phyloP scores from a whole-genome alignment of 2,329 filamentous ascomycete species.

The Sporothrix schenckii region DNA sequence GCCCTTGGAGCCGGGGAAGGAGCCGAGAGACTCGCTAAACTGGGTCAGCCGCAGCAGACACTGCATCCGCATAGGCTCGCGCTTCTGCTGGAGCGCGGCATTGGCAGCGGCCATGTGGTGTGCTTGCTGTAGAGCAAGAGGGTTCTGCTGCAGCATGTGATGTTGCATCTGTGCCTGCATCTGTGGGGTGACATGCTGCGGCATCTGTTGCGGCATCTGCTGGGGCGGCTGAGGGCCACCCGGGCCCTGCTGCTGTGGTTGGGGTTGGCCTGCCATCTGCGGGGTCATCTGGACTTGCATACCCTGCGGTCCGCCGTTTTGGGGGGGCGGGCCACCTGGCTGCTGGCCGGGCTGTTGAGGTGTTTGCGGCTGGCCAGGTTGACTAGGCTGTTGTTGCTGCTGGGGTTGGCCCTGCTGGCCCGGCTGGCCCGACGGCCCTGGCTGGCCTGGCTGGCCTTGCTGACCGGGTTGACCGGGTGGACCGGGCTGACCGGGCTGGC shows the following conservation, averaged over 20 bases:
- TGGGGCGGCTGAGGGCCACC: conserved; percentile 35
- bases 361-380: conserved; percentile 38
- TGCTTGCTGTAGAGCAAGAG: conserved; percentile 46
- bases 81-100: conserved; percentile 51
- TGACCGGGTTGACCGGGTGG: conserved; percentile 38
- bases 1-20: conserved; percentile 59
- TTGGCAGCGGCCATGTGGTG: conserved; percentile 46
- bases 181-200: conserved; percentile 51
- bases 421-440: conserved; percentile 37
- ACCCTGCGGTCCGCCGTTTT: conserved; percentile 36
- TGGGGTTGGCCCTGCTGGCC: conserved; percentile 27
- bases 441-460: conserved; percentile 29
- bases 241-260: conserved; percentile 44
- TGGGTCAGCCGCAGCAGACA: conserved; percentile 63
- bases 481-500: conserved; percentile 32
- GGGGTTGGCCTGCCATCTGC: conserved; percentile 42
- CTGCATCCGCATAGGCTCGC: conserved; percentile 57
- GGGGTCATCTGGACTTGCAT: conserved; percentile 40
- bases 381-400: conserved; percentile 36
- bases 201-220: conserved; percentile 39
- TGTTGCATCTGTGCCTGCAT: conserved; percentile 41
- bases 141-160: conserved; percentile 49
- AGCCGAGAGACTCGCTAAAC: conserved; percentile 65
- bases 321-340: conserved; percentile 41
- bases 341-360: conserved; percentile 42